Conservation (phyloP, 2,329 filamentous ascomycete genomes). For the Apiospora malaysiana region DNA sequence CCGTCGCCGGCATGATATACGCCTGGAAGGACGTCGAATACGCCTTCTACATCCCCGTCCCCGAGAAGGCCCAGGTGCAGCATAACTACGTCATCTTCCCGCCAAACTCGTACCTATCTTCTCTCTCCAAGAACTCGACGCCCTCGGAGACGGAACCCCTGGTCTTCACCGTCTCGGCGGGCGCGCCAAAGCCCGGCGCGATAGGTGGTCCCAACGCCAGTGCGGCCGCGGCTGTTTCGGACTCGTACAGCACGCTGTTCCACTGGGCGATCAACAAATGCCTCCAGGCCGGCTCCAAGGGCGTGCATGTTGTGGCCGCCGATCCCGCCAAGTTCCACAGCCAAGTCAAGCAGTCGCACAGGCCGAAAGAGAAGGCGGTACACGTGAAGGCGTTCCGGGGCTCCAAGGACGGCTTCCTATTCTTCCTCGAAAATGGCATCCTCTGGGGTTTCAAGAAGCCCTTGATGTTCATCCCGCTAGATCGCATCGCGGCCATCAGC, state of each 20-base stretch:
- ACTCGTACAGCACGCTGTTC: slow-evolving; percentile 64
- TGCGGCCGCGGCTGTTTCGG: slow-evolving; percentile 59
- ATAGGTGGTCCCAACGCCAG: slow-evolving; percentile 57
- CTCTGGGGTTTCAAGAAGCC: slow-evolving; percentile 76
- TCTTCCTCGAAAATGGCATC: slow-evolving; percentile 70
- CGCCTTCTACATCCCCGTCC: slow-evolving; percentile 67
- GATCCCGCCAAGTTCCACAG: slow-evolving; percentile 64
- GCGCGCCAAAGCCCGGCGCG: slow-evolving; percentile 64
- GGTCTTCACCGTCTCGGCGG: slow-evolving; percentile 67
- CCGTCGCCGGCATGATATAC: slow-evolving; percentile 60
- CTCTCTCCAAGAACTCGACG: slow-evolving; percentile 46
- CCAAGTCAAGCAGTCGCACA: slow-evolving; percentile 60
- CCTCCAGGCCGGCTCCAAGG: slow-evolving; percentile 55
- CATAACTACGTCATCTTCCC: slow-evolving; percentile 71
- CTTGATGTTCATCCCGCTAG: slow-evolving; percentile 66
- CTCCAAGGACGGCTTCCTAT: slow-evolving; percentile 71
- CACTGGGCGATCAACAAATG: slow-evolving; percentile 64
- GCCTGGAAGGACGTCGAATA: slow-evolving; percentile 68
- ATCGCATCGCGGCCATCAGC: slow-evolving; percentile 66
- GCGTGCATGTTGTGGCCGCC: slow-evolving; percentile 55
- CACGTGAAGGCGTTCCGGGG: slow-evolving; percentile 71
- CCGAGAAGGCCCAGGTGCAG: slow-evolving; percentile 69
- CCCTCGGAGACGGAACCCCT: slow-evolving; percentile 58
- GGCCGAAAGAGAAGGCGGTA: slow-evolving; percentile 67
- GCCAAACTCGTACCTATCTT: slow-evolving; percentile 57